Evolutionary conservation across 2,329 filamentous ascomycete species (phyloP).

Genomic region (Penicillium sp.): DNA sequence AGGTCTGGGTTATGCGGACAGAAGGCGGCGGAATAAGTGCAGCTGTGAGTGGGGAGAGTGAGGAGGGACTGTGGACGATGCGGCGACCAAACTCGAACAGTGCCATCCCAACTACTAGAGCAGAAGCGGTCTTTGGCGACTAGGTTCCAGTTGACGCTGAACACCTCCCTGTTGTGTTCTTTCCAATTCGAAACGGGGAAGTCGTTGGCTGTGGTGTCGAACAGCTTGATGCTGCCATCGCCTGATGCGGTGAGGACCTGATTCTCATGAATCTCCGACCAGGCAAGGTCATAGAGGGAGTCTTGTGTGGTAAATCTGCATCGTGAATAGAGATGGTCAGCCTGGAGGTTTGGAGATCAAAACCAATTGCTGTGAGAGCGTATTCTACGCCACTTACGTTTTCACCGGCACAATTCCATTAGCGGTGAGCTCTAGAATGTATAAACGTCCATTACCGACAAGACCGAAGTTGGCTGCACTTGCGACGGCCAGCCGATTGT

Average conservation of each 20-base stretch:
- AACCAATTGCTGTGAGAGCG: neutral
- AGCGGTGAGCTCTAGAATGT: conserved; percentile 76
- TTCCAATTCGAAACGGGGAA: conserved; percentile 91
- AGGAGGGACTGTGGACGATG: conserved; percentile 69
- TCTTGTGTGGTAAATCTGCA: conserved; percentile 92
- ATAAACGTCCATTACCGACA: conserved; percentile 90
- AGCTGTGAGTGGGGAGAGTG: conserved; percentile 86
- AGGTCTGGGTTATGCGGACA: conserved; percentile 83
- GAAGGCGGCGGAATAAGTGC: conserved; percentile 91
- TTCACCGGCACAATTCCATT: conserved; percentile 82
- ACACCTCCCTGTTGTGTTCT: conserved; percentile 90
- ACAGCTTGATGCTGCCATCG: conserved; percentile 92
- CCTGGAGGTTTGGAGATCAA: neutral
- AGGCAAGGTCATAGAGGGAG: conserved; percentile 88
- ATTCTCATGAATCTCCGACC: conserved; percentile 96
- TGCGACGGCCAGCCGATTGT: conserved; percentile 86
- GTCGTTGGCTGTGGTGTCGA: conserved; percentile 74
- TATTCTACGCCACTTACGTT: conserved; percentile 52
- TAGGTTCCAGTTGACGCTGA: conserved; percentile 89
- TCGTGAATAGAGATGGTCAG: neutral
- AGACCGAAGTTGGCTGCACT: conserved; percentile 94
- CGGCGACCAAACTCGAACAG: conserved; percentile 93
- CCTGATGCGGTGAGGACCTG: conserved; percentile 86
- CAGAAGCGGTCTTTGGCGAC: conserved; percentile 87
- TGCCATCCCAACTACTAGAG: conserved; percentile 93